Base-by-base conservation (phyloP, 495 filamentous ascomycete species). In the Penicillium roqueforti region DNA sequence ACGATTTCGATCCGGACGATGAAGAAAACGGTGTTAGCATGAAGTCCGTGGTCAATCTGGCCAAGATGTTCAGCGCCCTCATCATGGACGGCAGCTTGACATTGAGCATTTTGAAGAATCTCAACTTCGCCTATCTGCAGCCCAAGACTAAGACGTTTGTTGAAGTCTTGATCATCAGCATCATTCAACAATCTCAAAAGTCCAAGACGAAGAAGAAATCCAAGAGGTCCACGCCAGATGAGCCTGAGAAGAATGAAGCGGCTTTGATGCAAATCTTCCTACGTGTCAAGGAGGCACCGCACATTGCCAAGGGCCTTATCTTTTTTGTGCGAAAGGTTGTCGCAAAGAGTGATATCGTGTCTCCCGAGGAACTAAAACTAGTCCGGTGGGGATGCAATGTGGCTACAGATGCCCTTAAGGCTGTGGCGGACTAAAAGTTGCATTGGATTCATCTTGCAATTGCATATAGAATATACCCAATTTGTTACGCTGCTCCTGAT, bases 11-110 rank as follows among this genome's bases (percentile, higher is more conserved):
- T 29, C 78, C 77, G 1, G 82, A 83, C 8, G 75, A 75, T 8
- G 69, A 77, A 8, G 65, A 72, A 23, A 69, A 72, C 25, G 63
- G 63, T 18, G 61, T 81, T 39, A 66, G 68, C 13, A 78, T 85
- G 62, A 83, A 87, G 59, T 77, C 80, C 28, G 74, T 95, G n/a
- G 88, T 93, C 54, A 96, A 96, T 61, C 74, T 92, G n/a, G 91
- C 89, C 16, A 90, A 87, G 70, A 77, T 96, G 78, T 96, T 83
- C 66, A 92, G 86, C 7, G 75, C 74, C 19, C 73, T 98, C 4
- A 80, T 97, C 44, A 81, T 80, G 0, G 84, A 84, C 32, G 82
- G 82, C 3, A 78, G 71, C 1, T 67, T 97, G 19, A 75, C 74
- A 4, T 66, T 98, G 13, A 71, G 74, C 1, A 75, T 87, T 28